These are phyloP conservation scores for Clonostachys solani DNA, from an alignment of 2,329 filamentous ascomycete genomes.

Conservation along the genomic window DNA sequence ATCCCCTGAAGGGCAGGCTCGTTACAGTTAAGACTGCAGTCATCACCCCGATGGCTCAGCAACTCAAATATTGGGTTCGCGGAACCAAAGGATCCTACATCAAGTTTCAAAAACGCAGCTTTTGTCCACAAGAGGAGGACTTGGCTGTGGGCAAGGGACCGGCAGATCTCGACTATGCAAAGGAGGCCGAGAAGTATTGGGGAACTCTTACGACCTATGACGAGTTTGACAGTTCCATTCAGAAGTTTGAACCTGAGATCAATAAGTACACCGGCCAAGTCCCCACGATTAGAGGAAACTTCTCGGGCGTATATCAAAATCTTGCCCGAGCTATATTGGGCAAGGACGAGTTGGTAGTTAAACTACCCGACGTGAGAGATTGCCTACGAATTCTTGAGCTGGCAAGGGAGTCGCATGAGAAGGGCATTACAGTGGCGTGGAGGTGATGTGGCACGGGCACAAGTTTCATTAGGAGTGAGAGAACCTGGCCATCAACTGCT, in stretches of 20 bases:
- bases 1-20: slow-evolving; percentile 40
- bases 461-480: no score
- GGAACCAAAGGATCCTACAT: slow-evolving; percentile 73
- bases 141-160: slow-evolving; percentile 60
- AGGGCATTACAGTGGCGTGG: slow-evolving; percentile 21
- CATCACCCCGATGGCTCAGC: slow-evolving; percentile 61
- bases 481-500: no score
- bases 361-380: slow-evolving; percentile 44
- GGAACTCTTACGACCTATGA: slow-evolving; percentile 26
- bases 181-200: slow-evolving; percentile 38
- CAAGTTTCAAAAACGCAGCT: slow-evolving; percentile 53
- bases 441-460: not conserved
- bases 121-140: slow-evolving; percentile 65
- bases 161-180: slow-evolving; percentile 58
- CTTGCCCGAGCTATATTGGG: slow-evolving; percentile 40
- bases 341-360: slow-evolving; percentile 47
- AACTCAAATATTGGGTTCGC: slow-evolving; percentile 68
- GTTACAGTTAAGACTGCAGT: slow-evolving; percentile 61
- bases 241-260: slow-evolving; percentile 19
- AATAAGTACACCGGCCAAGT: slow-evolving; percentile 27
- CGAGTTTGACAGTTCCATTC: slow-evolving; percentile 22
- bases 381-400: slow-evolving; percentile 49
- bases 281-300: slow-evolving; percentile 30
- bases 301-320: slow-evolving; percentile 33
- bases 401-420: slow-evolving; percentile 29